Evolutionary conservation across 176 grass and related monocot genomes (phyloP), one percentile per base, ranked within the genome.

Genomic region (Oryza nivara): DNA sequence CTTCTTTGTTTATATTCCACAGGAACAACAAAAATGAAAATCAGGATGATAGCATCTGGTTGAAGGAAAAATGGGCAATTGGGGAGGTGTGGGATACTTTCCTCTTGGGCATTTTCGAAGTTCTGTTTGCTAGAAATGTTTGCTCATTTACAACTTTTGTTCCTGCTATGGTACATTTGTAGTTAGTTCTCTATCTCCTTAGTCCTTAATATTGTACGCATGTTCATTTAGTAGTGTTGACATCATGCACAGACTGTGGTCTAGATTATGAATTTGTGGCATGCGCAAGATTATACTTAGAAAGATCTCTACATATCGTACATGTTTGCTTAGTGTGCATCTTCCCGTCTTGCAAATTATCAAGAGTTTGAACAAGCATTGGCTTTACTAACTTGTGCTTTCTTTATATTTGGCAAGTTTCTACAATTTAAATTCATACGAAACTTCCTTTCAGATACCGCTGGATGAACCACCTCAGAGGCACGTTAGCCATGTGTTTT

Each of bases 1-100:
- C 20, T 80, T 6, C 49, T 44, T 20, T 85, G 7, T 28, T 46
- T 76, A 71, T 72, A 73, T 75, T 73, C 17, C 68, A 80, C 76
- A 91, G 94, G 82, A 81, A 93, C 4, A 85, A 51, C 22, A 86
- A 78, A 83, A 80, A 76, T 73, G 89, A 88, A 23, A 88, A 80
- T 76, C 82, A 79, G 63, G 88, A 96, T 84, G 91, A 89, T 78
- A 89, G 88, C 46, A 96, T 93, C 64, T 96, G 94, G 94, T 83
- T 96, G 86, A 91, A 93, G 84, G 91, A 96, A 74, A 92, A 86
- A 84, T 96, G 91, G 94, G 74, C 89, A 45, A 96, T 91, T 85
- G 91, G 94, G 76, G 87, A 96, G 94, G 94, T 96, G 66, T 48
- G 88, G 43, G 79, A 75, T 83, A 54, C 67, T 86, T 88, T 3